Evolutionary conservation across 1,284 basidiomycete genomes (phyloP).

Genomic region (Leccinum variabile): DNA sequence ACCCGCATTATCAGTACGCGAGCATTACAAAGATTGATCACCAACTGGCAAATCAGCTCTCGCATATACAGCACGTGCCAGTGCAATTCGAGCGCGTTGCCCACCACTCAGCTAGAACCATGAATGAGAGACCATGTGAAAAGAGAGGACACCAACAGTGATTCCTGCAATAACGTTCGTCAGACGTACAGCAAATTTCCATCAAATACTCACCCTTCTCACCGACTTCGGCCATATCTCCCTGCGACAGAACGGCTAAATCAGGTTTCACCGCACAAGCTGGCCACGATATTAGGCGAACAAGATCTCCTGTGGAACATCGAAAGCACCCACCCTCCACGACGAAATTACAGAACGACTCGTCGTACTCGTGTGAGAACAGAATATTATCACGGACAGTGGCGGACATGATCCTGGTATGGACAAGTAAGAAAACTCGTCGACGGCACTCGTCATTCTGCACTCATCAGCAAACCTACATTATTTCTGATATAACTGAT

Average conservation of each 20-base stretch:
- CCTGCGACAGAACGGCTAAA: slow-evolving; percentile 69
- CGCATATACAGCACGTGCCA: slow-evolving; percentile 52
- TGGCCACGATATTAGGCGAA: slow-evolving; percentile 23
- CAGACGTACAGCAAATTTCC: slow-evolving; percentile 37
- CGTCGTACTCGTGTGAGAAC: slow-evolving; percentile 88
- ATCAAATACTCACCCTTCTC: slow-evolving; percentile 39
- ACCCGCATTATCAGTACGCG: neutral
- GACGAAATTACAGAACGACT: slow-evolving; percentile 73
- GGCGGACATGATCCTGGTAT: slow-evolving; percentile 72
- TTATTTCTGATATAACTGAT: too few species aligned
- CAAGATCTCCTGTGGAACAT: neutral
- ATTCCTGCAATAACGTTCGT: slow-evolving; percentile 23
- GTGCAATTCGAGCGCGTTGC: slow-evolving; percentile 59
- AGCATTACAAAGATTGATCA: neutral
- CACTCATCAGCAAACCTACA: too few species aligned
- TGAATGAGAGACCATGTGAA: neutral
- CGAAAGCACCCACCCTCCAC: slow-evolving; percentile 60
- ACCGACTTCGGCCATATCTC: slow-evolving; percentile 77
- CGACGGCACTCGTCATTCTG: too few species aligned
- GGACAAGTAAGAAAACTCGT: slow-evolving; percentile 6
- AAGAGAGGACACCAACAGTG: slow-evolving; percentile 24
- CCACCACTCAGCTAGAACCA: slow-evolving; percentile 48
- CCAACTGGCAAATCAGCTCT: slow-evolving; percentile 51
- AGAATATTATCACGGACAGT: slow-evolving; percentile 87
- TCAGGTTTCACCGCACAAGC: slow-evolving; percentile 88